Evolutionary conservation across 1,139 yeast genomes (phyloP).

Genomic region (Scheffersomyces illinoinensis): DNA sequence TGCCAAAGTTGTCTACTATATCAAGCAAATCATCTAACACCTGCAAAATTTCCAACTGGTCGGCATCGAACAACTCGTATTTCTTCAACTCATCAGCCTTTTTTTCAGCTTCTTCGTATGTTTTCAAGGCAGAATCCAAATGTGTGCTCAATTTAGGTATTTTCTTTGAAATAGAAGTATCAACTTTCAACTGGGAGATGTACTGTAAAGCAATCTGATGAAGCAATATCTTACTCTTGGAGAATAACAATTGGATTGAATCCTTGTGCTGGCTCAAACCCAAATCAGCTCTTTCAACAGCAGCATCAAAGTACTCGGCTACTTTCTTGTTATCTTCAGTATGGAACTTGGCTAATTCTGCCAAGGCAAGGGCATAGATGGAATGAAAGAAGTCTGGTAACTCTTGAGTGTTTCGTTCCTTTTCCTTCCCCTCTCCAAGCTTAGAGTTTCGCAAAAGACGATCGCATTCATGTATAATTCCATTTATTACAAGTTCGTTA

Average conservation of each 20-base stretch:
- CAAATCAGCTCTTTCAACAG: constrained; percentile 64
- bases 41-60: constrained; percentile 51
- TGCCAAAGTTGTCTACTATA: constrained; percentile 64
- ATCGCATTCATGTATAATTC: constrained; percentile 91
- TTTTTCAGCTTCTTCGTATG: constrained; percentile 47
- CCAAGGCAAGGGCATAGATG: constrained; percentile 71
- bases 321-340: constrained; percentile 40
- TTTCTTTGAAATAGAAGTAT: constrained; percentile 23
- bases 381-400: constrained; percentile 67
- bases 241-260: constrained; percentile 48
- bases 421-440: constrained; percentile 10
- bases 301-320: constrained; percentile 62
- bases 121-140: constrained; percentile 43
- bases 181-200: constrained; percentile 48
- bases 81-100: constrained; percentile 26
- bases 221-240: constrained; percentile 56
- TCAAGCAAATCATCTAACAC: constrained; percentile 66
- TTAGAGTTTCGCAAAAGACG: constrained; percentile 58
- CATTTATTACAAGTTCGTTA: constrained; percentile 69
- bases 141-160: constrained; percentile 34
- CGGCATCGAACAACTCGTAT: constrained; percentile 33
- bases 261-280: constrained; percentile 57
- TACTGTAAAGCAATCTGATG: constrained; percentile 59
- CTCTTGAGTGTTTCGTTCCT: constrained; percentile 14
- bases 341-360: constrained; percentile 64